Conservation (phyloP, 306 rosid genomes). For the Cucumis cinereus region DNA sequence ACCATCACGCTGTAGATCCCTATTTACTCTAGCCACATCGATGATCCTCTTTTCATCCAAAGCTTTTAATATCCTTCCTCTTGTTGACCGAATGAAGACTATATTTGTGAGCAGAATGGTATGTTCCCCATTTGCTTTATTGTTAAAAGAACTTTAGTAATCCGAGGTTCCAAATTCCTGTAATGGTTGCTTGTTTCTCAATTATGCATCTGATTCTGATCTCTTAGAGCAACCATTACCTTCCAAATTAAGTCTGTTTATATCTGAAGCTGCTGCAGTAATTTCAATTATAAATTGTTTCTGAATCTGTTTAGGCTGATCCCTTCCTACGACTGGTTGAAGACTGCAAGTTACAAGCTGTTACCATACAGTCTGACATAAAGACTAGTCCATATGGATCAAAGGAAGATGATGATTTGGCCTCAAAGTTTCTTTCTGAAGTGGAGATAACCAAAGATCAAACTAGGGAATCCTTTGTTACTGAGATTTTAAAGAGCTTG, state of each 20-base stretch:
- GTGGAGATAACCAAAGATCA: slow-evolving; percentile 25
- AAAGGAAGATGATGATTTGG: slow-evolving; percentile 56
- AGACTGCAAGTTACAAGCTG: slow-evolving; percentile 57
- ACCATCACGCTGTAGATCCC: slow-evolving; percentile 79
- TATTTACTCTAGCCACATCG: slow-evolving; percentile 70
- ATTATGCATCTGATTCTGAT: background rate
- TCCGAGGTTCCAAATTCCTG: background rate
- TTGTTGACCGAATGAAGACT: slow-evolving; percentile 38
- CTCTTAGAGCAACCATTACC: background rate
- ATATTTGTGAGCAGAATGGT: slow-evolving; percentile 46
- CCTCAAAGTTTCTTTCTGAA: slow-evolving; percentile 36
- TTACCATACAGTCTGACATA: slow-evolving; percentile 22
- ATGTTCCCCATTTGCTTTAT: slow-evolving; percentile 8
- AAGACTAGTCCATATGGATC: slow-evolving; percentile 46
- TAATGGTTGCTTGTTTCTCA: background rate
- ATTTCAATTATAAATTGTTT: slow-evolving; percentile 1
- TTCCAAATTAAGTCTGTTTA: background rate
- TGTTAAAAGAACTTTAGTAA: background rate
- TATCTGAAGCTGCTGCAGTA: background rate
- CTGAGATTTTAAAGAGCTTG: slow-evolving; percentile 55
- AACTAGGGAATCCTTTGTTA: slow-evolving; percentile 42
- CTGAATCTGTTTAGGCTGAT: slow-evolving; percentile 43
- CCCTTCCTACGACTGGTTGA: slow-evolving; percentile 65
- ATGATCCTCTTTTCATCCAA: slow-evolving; percentile 73
- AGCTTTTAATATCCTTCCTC: slow-evolving; percentile 48